These are phyloP conservation scores for Saccharomycopsis javanensis DNA, from an alignment of 805 yeast genomes.

Conservation along the genomic window DNA sequence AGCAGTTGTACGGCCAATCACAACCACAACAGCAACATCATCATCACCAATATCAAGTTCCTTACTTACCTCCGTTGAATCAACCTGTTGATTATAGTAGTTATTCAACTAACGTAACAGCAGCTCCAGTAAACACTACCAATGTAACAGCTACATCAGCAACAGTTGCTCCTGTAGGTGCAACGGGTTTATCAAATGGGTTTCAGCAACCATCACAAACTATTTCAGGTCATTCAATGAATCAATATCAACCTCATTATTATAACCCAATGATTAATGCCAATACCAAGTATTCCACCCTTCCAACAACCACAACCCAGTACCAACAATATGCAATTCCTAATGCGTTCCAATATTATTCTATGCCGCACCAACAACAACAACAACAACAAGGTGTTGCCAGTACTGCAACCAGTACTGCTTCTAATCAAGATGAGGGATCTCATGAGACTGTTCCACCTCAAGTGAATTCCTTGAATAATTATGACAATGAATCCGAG, in stretches of 20 bases:
- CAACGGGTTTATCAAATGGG: background rate
- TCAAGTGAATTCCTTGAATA: background rate
- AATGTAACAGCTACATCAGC: background rate
- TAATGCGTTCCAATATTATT: constrained; percentile 2
- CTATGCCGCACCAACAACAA: constrained; percentile 2
- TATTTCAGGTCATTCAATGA: background rate
- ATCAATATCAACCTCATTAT: constrained; percentile 6
- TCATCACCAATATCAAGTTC: constrained; percentile 5
- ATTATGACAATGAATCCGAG: background rate
- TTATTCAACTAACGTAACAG: background rate
- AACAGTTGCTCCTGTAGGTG: background rate
- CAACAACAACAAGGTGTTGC: constrained; percentile 5
- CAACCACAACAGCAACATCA: constrained; percentile 7
- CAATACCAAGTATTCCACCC: background rate
- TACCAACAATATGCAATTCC: constrained; percentile 3
- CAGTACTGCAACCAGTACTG: background rate
- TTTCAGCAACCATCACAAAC: constrained; percentile 7
- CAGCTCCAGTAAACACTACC: background rate
- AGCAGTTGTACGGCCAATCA: background rate
- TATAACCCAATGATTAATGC: constrained; percentile 6
- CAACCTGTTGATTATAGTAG: constrained; percentile 9
- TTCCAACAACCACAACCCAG: background rate
- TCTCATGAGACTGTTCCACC: constrained; percentile 5
- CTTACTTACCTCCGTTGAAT: constrained; percentile 11
- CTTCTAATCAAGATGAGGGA: background rate